Base-by-base conservation (phyloP, 257 asterid species). In the Salvia miltiorrhiza region DNA sequence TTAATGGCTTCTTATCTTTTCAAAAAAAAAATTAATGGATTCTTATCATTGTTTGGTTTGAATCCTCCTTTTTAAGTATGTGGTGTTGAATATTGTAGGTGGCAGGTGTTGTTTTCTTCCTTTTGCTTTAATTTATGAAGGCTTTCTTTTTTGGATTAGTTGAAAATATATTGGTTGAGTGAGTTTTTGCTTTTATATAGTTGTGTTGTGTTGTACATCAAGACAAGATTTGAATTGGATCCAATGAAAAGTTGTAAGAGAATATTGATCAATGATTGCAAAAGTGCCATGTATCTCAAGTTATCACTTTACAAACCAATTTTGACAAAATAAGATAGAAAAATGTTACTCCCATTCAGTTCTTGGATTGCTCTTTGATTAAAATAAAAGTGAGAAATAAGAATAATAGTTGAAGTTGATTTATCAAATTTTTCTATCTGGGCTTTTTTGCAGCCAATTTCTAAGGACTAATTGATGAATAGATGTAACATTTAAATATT, bases 141-240 rank as follows among this genome's bases (percentile, higher is more conserved):
- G 23, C 13, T 66, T n/a, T 68, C 57, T 81, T 74, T 54, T 70
- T 53, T 54, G 60, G 67, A 35, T 58, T 73, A 63, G 71, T 70
- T 68, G 67, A 71, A 60, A 30, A 40, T 43, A 13, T 41, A 49
- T 35, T 67, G 39, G 48, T 81, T 13, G 33, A 3, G 9, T 20
- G 73, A 23, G 35, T 44, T 32, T 19, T 20, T 50, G 63, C 59
- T 74, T 72, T 58, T 21, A n/a, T n/a, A 4, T n/a, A 45, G 20
- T 45, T 45, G 52, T 45, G 20, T 4, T n/a, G n/a, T 7, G 17
- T 12, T 13, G 20, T 4, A 45, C 9, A 44, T 69, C 55, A 80
- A 69, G 80, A 82, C 89, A 82, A 72, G 79, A 70, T 57, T 58
- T 50, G 45, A 71, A 72, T 79, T 79, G 75, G 82, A 84, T 73